Conservation (phyloP, 2,329 filamentous ascomycete genomes). For the Aureobasidium subglaciale region DNA sequence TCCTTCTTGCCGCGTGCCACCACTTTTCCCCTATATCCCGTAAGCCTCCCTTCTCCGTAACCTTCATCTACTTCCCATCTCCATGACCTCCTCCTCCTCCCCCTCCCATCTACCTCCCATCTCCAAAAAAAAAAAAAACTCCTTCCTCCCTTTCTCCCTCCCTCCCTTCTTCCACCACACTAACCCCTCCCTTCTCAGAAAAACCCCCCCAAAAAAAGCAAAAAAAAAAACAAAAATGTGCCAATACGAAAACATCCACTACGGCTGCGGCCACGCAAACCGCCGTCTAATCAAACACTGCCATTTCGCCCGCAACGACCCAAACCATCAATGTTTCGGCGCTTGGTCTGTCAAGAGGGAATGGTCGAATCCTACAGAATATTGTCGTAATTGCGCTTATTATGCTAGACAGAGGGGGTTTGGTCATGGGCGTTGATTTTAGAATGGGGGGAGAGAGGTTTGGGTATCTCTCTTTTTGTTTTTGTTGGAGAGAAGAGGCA, state of each 20-base stretch:
- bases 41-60: no score
- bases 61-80: no score
- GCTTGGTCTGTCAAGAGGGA: conserved; percentile 57
- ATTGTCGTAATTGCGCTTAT: conserved; percentile 39
- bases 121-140: no score
- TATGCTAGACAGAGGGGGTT: background rate
- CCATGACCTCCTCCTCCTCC: no score
- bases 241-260: conserved; percentile 63
- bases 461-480: background rate
- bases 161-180: background rate
- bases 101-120: no score
- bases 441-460: background rate
- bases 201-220: no score
- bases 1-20: background rate
- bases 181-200: no score
- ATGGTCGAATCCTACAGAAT: conserved; percentile 50
- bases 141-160: no score
- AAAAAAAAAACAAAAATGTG: conserved; percentile 46
- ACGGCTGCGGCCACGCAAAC: conserved; percentile 55
- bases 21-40: no score
- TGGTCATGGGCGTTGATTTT: background rate
- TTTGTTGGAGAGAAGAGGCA: background rate
- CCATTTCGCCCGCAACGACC: conserved; percentile 67
- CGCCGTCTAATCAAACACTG: conserved; percentile 61
- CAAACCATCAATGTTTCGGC: conserved; percentile 60